Evolutionary conservation across 306 rosid genomes (phyloP), one percentile per base, ranked within the genome.

Genomic region (Herpetospermum pedunculosum): DNA sequence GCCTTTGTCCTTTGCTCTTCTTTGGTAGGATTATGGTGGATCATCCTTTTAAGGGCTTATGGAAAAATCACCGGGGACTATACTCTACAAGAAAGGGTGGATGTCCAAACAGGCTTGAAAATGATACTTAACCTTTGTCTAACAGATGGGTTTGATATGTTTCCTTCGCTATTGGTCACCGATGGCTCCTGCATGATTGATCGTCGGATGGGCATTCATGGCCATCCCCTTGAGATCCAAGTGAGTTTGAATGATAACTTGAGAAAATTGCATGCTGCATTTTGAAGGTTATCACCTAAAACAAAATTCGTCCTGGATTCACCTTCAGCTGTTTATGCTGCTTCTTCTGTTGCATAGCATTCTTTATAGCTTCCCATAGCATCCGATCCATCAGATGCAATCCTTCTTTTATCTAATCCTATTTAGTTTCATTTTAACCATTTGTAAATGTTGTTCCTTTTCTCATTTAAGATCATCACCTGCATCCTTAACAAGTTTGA

Each of bases 161-260:
- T 95, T 79, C 99, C 99, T 52, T 91, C 99, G 15, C 86, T 91
- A 50, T 81, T 95, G 55, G 99, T 95, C 78, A 95, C 99, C 2
- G 99, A 94, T 83, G 99, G 99, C 70, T 94, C 99, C 71, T 94
- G 99, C 83, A 95, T 95, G 99, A 91, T 95, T 75, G 99, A 95
- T 80, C 92, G 96, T 34, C 87, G 97, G 52, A 95, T 95, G 99
- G 99, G 99, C 37, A 95, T 89, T 80, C 97, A 91, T 77, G 99
- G 99, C 19, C 99, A 95, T 76, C 99, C 97, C 72, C 96, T 94
- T 75, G 97, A 94, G 83, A 94, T 94, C 82, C 99, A 94, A 78
- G 98, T 92, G 81, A 87, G 91, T 85, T 44, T 28, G 34, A 72
- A 11, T 68, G 49, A 11, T 12, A 49, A 79, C 62, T 10, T 43